Evolutionary conservation across 148 eudicot species (phyloP).

Genomic region (Amaranthus cruentus): DNA sequence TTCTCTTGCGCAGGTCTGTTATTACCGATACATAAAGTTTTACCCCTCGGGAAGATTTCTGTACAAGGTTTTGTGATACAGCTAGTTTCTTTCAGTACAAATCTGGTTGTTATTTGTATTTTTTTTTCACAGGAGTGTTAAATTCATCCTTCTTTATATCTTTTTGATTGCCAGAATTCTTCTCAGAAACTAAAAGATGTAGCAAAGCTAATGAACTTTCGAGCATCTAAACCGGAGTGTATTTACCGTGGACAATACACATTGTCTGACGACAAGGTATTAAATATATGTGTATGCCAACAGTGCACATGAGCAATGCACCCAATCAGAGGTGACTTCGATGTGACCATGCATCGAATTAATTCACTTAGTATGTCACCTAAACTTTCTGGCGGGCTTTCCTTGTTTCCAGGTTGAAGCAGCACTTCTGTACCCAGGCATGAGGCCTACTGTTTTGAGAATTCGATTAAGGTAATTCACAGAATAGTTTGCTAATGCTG

Average conservation of each 20-base stretch:
- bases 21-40: constrained; percentile 84
- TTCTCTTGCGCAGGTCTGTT: constrained; percentile 67
- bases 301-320: not conserved
- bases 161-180: constrained; percentile 56
- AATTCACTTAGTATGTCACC: not conserved
- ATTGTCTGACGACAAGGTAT: constrained; percentile 78
- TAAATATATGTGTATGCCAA: not conserved
- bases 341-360: not conserved
- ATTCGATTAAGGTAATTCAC: constrained; percentile 69
- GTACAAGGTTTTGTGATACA: constrained; percentile 55
- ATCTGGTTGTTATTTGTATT: not conserved
- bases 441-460: constrained; percentile 81
- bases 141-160: constrained; percentile 6
- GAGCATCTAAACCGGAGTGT: constrained; percentile 55
- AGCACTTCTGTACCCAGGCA: constrained; percentile 85
- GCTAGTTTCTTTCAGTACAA: not conserved
- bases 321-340: not conserved
- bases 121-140: not conserved
- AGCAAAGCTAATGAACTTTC: constrained; percentile 65
- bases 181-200: constrained; percentile 85
- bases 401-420: constrained; percentile 72
- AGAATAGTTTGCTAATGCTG: not conserved
- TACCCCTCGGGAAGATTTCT: constrained; percentile 90
- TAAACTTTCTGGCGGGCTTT: not conserved
- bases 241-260: constrained; percentile 79